These are phyloP conservation scores for Bruguiera parviflora DNA, from an alignment of 345 rosid species.

Conservation along the genomic window DNA sequence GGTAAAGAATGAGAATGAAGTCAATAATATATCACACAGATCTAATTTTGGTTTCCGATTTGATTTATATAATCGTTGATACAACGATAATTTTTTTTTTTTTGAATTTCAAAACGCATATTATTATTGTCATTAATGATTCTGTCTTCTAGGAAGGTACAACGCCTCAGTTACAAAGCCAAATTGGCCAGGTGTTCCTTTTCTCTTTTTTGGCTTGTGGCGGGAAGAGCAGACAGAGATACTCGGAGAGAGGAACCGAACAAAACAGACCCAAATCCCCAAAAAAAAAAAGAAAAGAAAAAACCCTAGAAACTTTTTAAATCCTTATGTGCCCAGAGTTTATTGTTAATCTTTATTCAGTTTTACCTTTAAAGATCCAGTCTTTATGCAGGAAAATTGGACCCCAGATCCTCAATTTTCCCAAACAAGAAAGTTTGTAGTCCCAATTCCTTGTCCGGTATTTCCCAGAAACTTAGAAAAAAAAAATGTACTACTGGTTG, in stretches of 20 bases:
- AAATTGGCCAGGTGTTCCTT: neutral
- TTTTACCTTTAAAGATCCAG: neutral
- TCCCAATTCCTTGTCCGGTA: too few species aligned
- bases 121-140: too few species aligned
- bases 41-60: too few species aligned
- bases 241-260: neutral
- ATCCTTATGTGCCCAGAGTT: neutral
- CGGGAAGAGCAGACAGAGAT: constrained; percentile 20
- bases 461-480: neutral
- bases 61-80: too few species aligned
- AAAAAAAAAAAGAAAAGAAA: neutral
- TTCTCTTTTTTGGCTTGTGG: constrained; percentile 10
- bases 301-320: constrained; percentile 19
- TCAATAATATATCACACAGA: too few species aligned
- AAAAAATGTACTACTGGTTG: constrained; percentile 43
- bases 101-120: too few species aligned
- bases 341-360: neutral
- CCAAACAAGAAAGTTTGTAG: too few species aligned
- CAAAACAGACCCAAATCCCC: neutral
- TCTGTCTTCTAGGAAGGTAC: too few species aligned
- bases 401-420: too few species aligned
- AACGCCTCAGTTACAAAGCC: neutral
- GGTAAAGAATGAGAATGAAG: too few species aligned
- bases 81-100: too few species aligned
- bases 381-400: neutral